A percentile compares a stretch with the other conserved stretches of the same genome.
Conservation (phyloP, 768 basidiomycete species). For the Suillus occidentalis region DNA sequence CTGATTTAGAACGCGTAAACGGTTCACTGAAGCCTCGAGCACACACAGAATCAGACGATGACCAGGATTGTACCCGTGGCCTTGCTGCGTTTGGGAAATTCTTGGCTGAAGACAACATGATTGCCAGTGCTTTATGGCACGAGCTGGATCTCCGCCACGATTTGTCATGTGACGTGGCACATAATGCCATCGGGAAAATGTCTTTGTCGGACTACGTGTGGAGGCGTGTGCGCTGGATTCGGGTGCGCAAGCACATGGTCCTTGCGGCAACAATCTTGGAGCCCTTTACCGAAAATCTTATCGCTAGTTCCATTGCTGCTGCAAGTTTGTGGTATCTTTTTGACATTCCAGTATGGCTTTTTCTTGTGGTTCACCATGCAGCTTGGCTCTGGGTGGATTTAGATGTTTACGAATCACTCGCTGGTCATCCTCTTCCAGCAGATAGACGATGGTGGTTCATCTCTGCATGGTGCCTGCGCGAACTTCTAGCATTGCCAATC, state of each 20-base stretch:
- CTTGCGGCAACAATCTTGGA: constrained; percentile 83
- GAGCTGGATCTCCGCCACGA: constrained; percentile 87
- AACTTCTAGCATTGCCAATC: constrained; percentile 84
- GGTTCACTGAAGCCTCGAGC: constrained; percentile 56
- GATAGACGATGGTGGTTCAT: constrained; percentile 59
- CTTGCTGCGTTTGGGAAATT: constrained; percentile 83
- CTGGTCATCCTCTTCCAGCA: constrained; percentile 58
- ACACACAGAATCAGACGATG: constrained; percentile 16
- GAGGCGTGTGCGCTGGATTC: constrained; percentile 93
- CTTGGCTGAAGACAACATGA: constrained; percentile 98
- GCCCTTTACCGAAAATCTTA: constrained; percentile 87
- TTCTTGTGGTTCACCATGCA: constrained; percentile 58
- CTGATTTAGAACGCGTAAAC: constrained; percentile 77
- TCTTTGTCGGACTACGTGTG: constrained; percentile 79
- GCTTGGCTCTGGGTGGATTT: constrained; percentile 80
- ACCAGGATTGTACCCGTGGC: constrained; percentile 41
- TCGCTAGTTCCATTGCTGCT: constrained; percentile 65
- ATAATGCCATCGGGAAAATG: constrained; percentile 90
- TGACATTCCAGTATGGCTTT: constrained; percentile 52
- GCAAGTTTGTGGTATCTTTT: constrained; percentile 52
- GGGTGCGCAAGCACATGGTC: constrained; percentile 94
- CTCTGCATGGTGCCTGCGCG: constrained; percentile 76
- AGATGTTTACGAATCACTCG: constrained; percentile 77
- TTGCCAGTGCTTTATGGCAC: constrained; percentile 90
- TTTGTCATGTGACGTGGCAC: constrained; percentile 86